phyloP scores from a whole-genome alignment of 805 yeast species.

The Metahyphopichia silvanorum region DNA sequence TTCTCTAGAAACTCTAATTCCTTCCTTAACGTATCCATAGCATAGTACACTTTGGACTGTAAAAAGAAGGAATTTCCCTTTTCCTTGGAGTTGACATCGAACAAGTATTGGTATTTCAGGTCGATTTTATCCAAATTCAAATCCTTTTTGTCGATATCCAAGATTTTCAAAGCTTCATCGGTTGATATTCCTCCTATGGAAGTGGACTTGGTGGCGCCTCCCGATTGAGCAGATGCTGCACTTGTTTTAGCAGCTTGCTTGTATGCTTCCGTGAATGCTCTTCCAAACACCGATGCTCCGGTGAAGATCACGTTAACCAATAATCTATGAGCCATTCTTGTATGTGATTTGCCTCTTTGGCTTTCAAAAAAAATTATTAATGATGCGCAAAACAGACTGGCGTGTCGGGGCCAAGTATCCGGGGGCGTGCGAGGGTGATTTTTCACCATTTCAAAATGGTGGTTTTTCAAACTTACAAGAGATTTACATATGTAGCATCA shows the following conservation, averaged over 20 bases:
- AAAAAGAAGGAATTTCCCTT: constrained; percentile 94
- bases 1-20: constrained; percentile 65
- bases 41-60: constrained; percentile 90
- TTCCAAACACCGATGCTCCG: constrained; percentile 93
- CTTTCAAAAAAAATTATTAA: too few species aligned
- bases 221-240: constrained; percentile 61
- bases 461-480: too few species aligned
- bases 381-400: too few species aligned
- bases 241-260: constrained; percentile 93
- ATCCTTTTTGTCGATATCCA: constrained; percentile 66
- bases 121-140: constrained; percentile 58
- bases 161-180: constrained; percentile 88
- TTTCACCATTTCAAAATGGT: too few species aligned
- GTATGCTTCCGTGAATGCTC: constrained; percentile 96
- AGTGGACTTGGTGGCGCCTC: constrained; percentile 39
- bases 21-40: constrained; percentile 84
- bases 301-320: constrained; percentile 86
- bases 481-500: constrained; percentile 48
- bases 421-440: too few species aligned
- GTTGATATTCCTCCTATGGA: constrained; percentile 76
- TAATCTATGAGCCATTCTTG: constrained; percentile 79
- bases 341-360: too few species aligned
- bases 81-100: constrained; percentile 86
- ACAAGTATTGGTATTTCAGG: constrained; percentile 74
- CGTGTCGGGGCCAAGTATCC: too few species aligned